phyloP scores from a whole-genome alignment of 225 moss, liverwort and hornwort species.

The Bryoerythrophyllum caledonicum region DNA sequence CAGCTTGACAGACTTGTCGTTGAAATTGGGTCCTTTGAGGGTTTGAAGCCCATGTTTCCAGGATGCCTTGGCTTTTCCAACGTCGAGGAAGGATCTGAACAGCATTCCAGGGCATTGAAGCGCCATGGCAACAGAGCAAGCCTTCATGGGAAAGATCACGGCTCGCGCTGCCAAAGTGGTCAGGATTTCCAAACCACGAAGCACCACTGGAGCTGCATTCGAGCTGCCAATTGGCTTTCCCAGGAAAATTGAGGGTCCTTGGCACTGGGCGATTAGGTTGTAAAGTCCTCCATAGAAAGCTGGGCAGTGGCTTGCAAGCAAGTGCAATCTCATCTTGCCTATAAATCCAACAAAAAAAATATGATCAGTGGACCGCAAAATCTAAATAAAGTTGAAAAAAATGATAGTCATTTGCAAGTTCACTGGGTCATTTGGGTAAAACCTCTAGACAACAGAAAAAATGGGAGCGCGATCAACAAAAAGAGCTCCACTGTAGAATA shows the following conservation, averaged over 20 bases:
- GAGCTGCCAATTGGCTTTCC: background rate
- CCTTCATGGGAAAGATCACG: slow-evolving; percentile 82
- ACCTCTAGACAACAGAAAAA: no score
- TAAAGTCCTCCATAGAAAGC: slow-evolving; percentile 85
- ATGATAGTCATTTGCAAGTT: background rate
- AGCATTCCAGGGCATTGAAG: slow-evolving; percentile 82
- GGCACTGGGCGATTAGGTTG: slow-evolving; percentile 66
- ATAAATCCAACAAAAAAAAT: slow-evolving; percentile 29
- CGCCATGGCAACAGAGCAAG: slow-evolving; percentile 72
- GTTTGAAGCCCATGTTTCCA: slow-evolving; percentile 31
- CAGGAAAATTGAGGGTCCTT: slow-evolving; percentile 63
- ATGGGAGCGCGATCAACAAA: no score
- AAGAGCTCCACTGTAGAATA: no score
- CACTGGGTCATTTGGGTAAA: background rate
- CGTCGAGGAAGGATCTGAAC: slow-evolving; percentile 66
- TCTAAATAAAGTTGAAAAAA: background rate
- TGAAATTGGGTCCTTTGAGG: slow-evolving; percentile 25
- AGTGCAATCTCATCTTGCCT: slow-evolving; percentile 81
- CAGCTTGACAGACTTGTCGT: slow-evolving; percentile 45
- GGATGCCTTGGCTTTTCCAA: slow-evolving; percentile 46
- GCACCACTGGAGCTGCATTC: slow-evolving; percentile 69
- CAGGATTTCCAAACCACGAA: slow-evolving; percentile 71
- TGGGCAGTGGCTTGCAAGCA: slow-evolving; percentile 83
- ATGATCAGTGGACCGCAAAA: slow-evolving; percentile 1
- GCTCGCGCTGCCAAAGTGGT: slow-evolving; percentile 71